A percentile compares a stretch with the other conserved stretches of the same genome.
phyloP scores from a whole-genome alignment of 768 basidiomycete genomes.

The Lactarius sanguifluus region DNA sequence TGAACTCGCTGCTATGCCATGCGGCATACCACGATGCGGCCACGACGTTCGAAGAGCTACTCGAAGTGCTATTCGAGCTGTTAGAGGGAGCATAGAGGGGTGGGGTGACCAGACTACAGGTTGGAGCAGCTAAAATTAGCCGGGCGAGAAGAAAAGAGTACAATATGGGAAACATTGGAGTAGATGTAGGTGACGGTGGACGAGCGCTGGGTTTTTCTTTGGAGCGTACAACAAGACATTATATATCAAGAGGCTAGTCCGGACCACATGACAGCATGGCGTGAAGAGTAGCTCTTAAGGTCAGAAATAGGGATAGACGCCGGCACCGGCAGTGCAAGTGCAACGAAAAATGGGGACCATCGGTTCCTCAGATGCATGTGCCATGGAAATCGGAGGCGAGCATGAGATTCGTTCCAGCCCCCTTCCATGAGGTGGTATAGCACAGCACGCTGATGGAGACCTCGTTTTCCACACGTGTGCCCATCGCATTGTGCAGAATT shows the following conservation, averaged over 20 bases:
- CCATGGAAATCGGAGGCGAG: neutral
- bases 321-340: neutral
- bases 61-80: neutral
- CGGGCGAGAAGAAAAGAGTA: conserved; percentile 7
- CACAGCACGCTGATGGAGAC: neutral
- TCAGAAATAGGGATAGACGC: neutral
- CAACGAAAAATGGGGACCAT: neutral
- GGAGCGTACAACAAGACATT: neutral
- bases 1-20: conserved; percentile 55
- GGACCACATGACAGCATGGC: neutral
- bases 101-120: neutral
- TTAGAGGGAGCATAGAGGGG: neutral
- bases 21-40: conserved; percentile 66
- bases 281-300: neutral
- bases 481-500: neutral
- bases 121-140: conserved; percentile 16
- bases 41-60: conserved; percentile 32
- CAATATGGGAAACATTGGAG: conserved; percentile 11
- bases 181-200: neutral
- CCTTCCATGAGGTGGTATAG: neutral
- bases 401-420: neutral
- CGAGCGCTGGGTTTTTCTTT: neutral
- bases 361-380: neutral
- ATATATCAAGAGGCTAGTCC: neutral
- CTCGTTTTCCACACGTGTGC: conserved; percentile 6